Evolutionary conservation across 345 rosid genomes (phyloP).

Genomic region (Populus tremula): DNA sequence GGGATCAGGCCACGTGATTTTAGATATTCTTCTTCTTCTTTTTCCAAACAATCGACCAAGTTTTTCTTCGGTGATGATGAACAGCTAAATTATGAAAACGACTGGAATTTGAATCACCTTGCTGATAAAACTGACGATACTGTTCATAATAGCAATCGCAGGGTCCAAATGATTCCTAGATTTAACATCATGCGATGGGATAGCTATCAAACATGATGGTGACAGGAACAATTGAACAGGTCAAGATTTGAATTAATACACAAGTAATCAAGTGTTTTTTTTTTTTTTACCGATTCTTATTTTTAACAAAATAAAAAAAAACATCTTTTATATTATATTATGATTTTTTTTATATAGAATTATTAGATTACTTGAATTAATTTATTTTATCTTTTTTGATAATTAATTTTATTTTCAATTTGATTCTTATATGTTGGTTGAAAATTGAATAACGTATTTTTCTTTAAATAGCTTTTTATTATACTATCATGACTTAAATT

Average conservation of each 20-base stretch:
- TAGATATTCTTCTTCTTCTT: background rate
- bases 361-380: no score
- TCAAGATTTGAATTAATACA: background rate
- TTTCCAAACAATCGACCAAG: background rate
- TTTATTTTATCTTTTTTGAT: no score
- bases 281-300: background rate
- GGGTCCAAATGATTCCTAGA: background rate
- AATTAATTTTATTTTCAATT: no score
- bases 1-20: background rate
- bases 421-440: no score
- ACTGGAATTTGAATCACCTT: background rate
- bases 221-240: background rate
- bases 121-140: background rate
- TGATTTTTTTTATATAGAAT: rapidly evolving
- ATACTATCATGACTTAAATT: no score
- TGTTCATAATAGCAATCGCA: background rate
- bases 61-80: background rate
- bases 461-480: no score
- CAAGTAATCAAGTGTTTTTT: no score
- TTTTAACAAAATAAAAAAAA: no score
- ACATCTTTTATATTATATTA: no score
- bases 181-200: background rate
- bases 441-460: no score
- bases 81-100: background rate
- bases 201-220: background rate